Percentiles rank a stretch among this genome's conserved stretches.
These are phyloP conservation scores for Letharia columbiana DNA, from an alignment of 495 filamentous ascomycete species.

Conservation along the genomic window DNA sequence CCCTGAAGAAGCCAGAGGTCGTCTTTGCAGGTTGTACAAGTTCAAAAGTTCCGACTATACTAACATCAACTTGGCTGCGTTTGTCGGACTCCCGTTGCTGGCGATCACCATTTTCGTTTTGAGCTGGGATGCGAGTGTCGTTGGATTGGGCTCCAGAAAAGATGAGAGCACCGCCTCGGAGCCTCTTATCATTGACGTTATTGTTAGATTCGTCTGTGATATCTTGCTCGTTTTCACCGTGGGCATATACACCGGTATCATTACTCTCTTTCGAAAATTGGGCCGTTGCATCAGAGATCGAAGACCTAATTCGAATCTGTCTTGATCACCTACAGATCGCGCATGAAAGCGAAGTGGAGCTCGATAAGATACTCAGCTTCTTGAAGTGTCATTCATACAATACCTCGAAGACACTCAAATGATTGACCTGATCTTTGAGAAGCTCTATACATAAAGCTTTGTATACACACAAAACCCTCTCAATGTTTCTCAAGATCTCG, in stretches of 20 bases:
- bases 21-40: slow-evolving; percentile 17
- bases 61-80: slow-evolving; percentile 17
- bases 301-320: not conserved
- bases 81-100: slow-evolving; percentile 9
- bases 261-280: not conserved
- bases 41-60: slow-evolving; percentile 13
- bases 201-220: not conserved
- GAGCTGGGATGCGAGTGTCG: slow-evolving; percentile 7
- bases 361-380: not conserved
- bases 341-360: not conserved
- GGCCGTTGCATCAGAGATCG: not conserved
- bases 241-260: not conserved
- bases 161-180: not conserved
- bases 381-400: not conserved
- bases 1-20: slow-evolving; percentile 18
- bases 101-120: slow-evolving; percentile 11
- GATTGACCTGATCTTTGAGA: not conserved
- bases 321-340: not conserved
- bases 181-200: slow-evolving; percentile 5
- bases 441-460: not conserved
- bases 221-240: not conserved
- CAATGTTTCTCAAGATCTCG: too few relatives aligned
- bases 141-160: not conserved
- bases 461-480: not conserved
- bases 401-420: not conserved